A percentile compares a stretch with the other conserved stretches of the same genome.
phyloP scores from a whole-genome alignment of 2,329 filamentous ascomycete species.

The Polytolypa hystricis region DNA sequence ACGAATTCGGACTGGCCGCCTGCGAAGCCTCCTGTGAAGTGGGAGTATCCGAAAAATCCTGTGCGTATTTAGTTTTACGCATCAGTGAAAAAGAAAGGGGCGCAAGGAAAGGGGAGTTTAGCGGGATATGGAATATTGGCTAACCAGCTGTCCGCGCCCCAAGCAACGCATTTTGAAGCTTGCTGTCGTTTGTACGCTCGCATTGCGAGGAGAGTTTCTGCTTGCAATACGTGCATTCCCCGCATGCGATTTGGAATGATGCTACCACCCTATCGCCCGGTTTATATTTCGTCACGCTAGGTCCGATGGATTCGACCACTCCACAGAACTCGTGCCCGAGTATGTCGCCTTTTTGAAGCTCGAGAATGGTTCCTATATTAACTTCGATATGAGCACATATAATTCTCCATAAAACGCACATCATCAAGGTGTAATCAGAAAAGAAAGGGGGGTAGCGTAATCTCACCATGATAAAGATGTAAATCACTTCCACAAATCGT shows the following conservation, averaged over 20 bases:
- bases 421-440: too few species aligned
- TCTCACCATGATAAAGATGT: constrained; percentile 36
- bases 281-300: constrained; percentile 42
- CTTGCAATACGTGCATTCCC: constrained; percentile 62
- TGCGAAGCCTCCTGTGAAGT: constrained; percentile 73
- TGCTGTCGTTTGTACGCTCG: constrained; percentile 67
- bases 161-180: constrained; percentile 62
- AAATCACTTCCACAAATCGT: constrained; percentile 53
- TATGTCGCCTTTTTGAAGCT: constrained; percentile 55
- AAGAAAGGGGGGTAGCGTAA: not conserved
- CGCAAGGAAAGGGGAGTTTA: constrained; percentile 6
- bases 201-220: constrained; percentile 70
- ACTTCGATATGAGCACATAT: too few species aligned
- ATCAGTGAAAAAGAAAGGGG: too few species aligned
- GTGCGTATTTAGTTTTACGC: too few species aligned
- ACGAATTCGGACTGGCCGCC: constrained; percentile 83
- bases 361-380: constrained; percentile 36
- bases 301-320: constrained; percentile 44
- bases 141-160: constrained; percentile 61
- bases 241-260: constrained; percentile 69
- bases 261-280: constrained; percentile 64
- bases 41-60: constrained; percentile 59
- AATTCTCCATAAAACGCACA: too few species aligned
- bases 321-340: constrained; percentile 50
- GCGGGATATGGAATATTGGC: constrained; percentile 9